Base-by-base conservation (phyloP, 2,329 filamentous ascomycete genomes). In the Phialophora macrospora region DNA sequence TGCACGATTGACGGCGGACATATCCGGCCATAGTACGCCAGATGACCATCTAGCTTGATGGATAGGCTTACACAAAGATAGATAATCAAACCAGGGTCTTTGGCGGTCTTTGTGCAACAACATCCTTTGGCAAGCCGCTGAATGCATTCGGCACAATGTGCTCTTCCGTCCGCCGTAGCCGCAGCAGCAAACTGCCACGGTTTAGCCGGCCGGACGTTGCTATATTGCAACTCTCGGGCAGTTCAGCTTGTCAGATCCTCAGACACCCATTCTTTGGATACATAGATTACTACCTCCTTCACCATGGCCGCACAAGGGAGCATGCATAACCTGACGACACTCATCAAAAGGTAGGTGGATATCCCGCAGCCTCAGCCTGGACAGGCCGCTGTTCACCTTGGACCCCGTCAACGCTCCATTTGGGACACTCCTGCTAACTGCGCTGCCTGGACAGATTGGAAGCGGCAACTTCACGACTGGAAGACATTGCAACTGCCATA, bases 241-340 rank as follows among this genome's bases (percentile, higher is more conserved):
- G 20, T 60, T 60, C 49, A 63, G 60, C 60, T 38, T 49, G 54
- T 67, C 46, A 67, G 54, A 59, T 60, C 58, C 38, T 46, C 44
- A 38, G 22, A 24, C 56, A 48, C 60, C 55, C 46, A 54, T 59
- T 56, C 41, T 63, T 64, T 62, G 38, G 56, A 56, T 49, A 64
- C 30, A 44, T 64, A 48, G 38, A 30, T 24, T 51, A 46, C 14
- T 55, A 20, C 52, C 22, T 28, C 38, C n/a, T 26, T 63, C 61
- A 66, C 56, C 30, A 72, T 72, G 71, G 63, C 71, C 9, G 57
- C 58, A 34, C 66, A 59, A 44, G 61, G 58, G 14, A 91, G 93
- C 75, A 97, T 98, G 92, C 89, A 98, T 81, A 98, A 97, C 77
- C 83, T 99, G 69, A 96, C 93, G 41, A 99, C 95, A 62, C 87